Evolutionary conservation across 2,329 filamentous ascomycete species (phyloP).

Genomic region (Leptographium radiaticola): DNA sequence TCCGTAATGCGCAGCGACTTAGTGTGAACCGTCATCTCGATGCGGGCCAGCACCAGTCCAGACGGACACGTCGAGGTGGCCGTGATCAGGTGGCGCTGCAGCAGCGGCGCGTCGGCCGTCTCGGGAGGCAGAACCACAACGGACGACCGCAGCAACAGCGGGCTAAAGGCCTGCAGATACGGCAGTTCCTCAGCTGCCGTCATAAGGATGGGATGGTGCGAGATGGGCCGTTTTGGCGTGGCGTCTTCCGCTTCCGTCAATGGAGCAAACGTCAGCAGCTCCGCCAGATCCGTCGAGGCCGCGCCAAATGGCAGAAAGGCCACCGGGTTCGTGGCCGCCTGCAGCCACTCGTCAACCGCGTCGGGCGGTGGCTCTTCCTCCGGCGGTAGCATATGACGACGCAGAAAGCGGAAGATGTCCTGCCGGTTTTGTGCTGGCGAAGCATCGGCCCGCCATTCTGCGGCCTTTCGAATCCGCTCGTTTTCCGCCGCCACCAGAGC

Average conservation of each 20-base stretch:
- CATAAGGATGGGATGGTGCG: constrained; percentile 53
- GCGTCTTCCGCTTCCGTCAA: constrained; percentile 18
- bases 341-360: constrained; percentile 28
- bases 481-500: constrained; percentile 43
- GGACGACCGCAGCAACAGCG: constrained; percentile 47
- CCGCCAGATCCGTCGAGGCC: constrained; percentile 15
- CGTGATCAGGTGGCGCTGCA: constrained; percentile 44
- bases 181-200: constrained; percentile 51
- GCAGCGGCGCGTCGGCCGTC: constrained; percentile 13
- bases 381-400: constrained; percentile 26
- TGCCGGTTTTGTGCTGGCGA: constrained; percentile 16
- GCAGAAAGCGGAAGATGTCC: constrained; percentile 28
- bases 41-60: constrained; percentile 42
- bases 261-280: constrained; percentile 10
- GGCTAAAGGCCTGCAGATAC: constrained; percentile 59
- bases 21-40: constrained; percentile 48
- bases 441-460: constrained; percentile 18
- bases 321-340: constrained; percentile 36
- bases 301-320: constrained; percentile 38
- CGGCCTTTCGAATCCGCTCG: constrained; percentile 30
- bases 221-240: constrained; percentile 29
- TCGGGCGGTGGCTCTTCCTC: constrained; percentile 16
- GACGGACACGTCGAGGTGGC: constrained; percentile 31
- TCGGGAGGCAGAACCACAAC: constrained; percentile 29
- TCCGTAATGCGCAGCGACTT: constrained; percentile 34